Base-by-base conservation (phyloP, 768 basidiomycete species). In the Baorangia bicolor region DNA sequence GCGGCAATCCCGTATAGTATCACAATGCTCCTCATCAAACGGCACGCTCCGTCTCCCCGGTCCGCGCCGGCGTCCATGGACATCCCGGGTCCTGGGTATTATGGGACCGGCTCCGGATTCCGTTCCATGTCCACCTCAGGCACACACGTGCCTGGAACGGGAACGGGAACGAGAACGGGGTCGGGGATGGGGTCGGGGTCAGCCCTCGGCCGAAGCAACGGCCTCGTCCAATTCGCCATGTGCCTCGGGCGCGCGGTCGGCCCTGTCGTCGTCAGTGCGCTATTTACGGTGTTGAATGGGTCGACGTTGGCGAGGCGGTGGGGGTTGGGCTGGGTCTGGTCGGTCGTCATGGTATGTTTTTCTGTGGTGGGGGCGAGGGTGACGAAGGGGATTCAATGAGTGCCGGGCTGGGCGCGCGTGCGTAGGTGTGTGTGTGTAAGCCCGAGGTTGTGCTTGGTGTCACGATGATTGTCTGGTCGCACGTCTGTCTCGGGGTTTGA, bases 171-270 rank as follows among this genome's bases (percentile, higher is more conserved):
- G 4, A n/a, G 8, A n/a, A 9, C 35, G 18, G 18, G 16, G 12
- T 18, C 18, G 18, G 42, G 41, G 3, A 18, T 27, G 27, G 42
- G 42, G 5, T 11, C 11, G 42, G 42, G 25, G 3, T 30, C 47
- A 78, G n/a, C 78, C 7, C 74, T 86, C 8, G 85, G 85, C 0
- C 75, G 77, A n/a, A 81, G 81, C 7, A 86, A 86, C 54, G 86
- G 85, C 14, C 75, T 87, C 14, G 78, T 83, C 14, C 81, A 85
- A 57, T 73, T 81, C 35, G 72, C 76, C 7, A 82, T 83, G 79
- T 82, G 82, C 56, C 57, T 78, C 33, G 76, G 81, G 12, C 76
- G 84, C 11, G 77, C 80, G 2, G 62, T 83, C 38, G 77, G 76
- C 45, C 84, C 85, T 12, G 78, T 81, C 18, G 42, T 49, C 3